Evolutionary conservation across 306 rosid species (phyloP), one percentile per base, ranked within the genome.

Genomic region (Vicia sativa): DNA sequence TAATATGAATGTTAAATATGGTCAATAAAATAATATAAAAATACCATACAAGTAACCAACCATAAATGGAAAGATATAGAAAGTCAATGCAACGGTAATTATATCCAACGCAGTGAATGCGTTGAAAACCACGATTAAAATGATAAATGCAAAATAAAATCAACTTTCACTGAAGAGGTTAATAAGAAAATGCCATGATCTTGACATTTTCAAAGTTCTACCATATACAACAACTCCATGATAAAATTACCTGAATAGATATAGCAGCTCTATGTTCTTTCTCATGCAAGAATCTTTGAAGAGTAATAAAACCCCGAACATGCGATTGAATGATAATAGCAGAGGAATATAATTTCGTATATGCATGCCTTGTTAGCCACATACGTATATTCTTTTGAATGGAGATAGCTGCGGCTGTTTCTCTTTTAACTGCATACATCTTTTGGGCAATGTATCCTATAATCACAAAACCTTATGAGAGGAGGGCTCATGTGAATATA

Each of bases 231-330:
- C 43, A 25, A 68, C 38, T 38, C 50, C 57, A 21, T n/a, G 39
- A 49, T 39, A 70, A 66, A 65, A 43, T 71, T 74, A 90, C 99
- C 97, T 93, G 99, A 77, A 93, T 82, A 49, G 74, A 42, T 70
- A 85, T 82, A 44, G 96, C 97, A 72, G 99, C 96, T 80, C 74
- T 93, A 70, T 79, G 89, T 69, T 87, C 81, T 72, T 82, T 90
- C 55, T 53, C 85, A 70, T 76, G 86, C 76, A 82, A 68, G 72
- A 82, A 86, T 70, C 76, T 87, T 72, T 62, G 77, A 77, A 85
- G 96, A 68, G 86, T 82, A 46, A 83, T 72, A 72, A 90, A 88
- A 49, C 95, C 92, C 65, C 87, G 88, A 53, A 85, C 70, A 74
- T 73, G 68, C 49, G 95, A 90, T 77, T 93, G 99, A 34, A 93